Percentiles rank a stretch among this genome's conserved stretches.
phyloP scores from a whole-genome alignment of 345 rosid species.

The Cochlearia excelsa region DNA sequence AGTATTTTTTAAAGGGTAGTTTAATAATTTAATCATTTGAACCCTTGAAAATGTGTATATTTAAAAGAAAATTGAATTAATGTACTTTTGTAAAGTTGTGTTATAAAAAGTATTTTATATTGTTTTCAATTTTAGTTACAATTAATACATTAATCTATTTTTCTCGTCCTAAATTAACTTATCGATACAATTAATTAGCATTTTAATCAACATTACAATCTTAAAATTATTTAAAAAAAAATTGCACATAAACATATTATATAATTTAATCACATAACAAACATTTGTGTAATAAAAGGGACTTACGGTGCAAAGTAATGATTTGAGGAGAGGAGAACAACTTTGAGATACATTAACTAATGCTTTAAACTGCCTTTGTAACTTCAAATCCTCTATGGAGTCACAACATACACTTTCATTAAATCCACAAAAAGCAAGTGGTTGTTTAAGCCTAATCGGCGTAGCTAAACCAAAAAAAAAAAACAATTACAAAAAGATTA shows the following conservation, averaged over 20 bases:
- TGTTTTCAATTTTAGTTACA: no score
- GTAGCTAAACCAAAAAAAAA: conserved; percentile 27
- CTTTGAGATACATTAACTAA: conserved; percentile 12
- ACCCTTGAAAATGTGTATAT: no score
- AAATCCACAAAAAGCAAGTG: conserved; percentile 26
- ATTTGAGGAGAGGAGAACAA: conserved; percentile 32
- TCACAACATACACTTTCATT: conserved; percentile 36
- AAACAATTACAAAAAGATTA: conserved; percentile 9
- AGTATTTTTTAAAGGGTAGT: no score
- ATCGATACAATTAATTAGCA: no score
- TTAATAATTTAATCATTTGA: no score
- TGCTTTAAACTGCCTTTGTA: conserved; percentile 27
- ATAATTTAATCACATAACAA: not conserved
- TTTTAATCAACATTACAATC: no score
- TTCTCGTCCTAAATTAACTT: no score
- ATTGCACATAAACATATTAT: not conserved
- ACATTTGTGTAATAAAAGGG: not conserved
- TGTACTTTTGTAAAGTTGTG: no score
- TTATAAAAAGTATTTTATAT: no score
- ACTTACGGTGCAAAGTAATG: conserved; percentile 34
- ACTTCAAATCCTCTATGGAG: conserved; percentile 13
- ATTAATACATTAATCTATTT: no score
- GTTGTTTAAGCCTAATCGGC: conserved; percentile 19
- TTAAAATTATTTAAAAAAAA: not conserved
- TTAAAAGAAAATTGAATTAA: no score